Percentiles rank a stretch among this genome's conserved stretches.
phyloP scores from a whole-genome alignment of 2,329 filamentous ascomycete species.

The Exophiala spinifera region DNA sequence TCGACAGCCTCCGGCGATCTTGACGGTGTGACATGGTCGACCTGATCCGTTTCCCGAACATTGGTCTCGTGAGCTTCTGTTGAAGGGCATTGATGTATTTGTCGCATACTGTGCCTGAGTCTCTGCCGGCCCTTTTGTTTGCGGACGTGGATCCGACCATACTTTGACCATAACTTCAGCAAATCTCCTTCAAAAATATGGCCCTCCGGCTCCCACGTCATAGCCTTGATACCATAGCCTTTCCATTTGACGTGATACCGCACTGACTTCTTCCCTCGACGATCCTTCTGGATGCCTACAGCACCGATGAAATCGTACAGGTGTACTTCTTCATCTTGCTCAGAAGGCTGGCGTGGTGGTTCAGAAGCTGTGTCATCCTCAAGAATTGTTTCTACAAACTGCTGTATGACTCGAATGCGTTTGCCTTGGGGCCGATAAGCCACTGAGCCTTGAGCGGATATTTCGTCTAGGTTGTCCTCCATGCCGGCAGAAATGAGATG shows the following conservation, averaged over 20 bases:
- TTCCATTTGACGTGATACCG: not conserved
- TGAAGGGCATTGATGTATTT: not conserved
- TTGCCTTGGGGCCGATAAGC: not conserved
- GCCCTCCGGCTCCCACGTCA: not conserved
- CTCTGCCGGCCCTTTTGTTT: not conserved
- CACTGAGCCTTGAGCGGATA: not conserved
- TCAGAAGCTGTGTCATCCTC: not conserved
- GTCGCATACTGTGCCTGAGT: not conserved
- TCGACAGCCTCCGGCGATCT: not conserved
- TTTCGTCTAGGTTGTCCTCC: not conserved
- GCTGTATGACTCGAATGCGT: not conserved
- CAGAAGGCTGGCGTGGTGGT: not conserved
- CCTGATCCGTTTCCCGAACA: not conserved
- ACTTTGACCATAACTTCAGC: not conserved
- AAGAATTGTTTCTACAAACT: not conserved
- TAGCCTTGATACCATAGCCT: not conserved
- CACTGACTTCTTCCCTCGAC: not conserved
- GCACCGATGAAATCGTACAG: not conserved
- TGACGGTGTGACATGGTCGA: not conserved
- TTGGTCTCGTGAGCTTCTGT: not conserved
- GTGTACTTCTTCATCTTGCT: not conserved
- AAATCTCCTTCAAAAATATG: slow-evolving; percentile 1
- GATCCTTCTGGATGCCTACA: not conserved
- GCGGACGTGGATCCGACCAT: not conserved
- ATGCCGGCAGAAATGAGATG: not conserved